A percentile compares a stretch with the other conserved stretches of the same genome.
Evolutionary conservation across 257 asterid species (phyloP).

Genomic region (Gentiana macrophylla): DNA sequence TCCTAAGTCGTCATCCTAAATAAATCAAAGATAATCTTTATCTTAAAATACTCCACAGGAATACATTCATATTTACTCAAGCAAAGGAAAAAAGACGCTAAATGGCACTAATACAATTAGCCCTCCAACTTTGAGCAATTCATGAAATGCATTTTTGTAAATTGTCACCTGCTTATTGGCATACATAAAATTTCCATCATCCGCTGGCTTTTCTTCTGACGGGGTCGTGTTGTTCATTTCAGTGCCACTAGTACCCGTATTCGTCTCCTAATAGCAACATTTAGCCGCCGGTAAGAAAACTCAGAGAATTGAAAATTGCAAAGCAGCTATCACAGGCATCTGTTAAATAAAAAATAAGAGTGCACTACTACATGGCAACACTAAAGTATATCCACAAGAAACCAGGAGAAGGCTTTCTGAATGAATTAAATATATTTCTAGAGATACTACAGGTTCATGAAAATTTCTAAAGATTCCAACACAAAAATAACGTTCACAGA

Average conservation of each 20-base stretch:
- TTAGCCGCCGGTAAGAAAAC: too few relatives aligned
- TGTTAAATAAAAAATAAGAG: not conserved
- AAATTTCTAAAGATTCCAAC: too few relatives aligned
- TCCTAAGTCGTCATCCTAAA: too few relatives aligned
- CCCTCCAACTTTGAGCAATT: constrained; percentile 6
- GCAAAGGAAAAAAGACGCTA: too few relatives aligned
- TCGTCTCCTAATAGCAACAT: constrained; percentile 41
- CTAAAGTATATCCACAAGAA: not conserved
- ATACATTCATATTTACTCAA: too few relatives aligned
- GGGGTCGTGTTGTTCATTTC: constrained; percentile 40
- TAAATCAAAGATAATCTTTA: too few relatives aligned
- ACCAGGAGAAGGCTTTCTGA: not conserved
- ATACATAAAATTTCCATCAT: constrained; percentile 58
- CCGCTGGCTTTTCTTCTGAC: constrained; percentile 54
- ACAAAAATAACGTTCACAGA: too few relatives aligned
- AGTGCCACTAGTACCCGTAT: constrained; percentile 40
- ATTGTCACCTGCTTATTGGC: constrained; percentile 76
- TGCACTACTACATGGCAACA: too few relatives aligned
- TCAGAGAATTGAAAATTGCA: not conserved
- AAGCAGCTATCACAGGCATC: not conserved
- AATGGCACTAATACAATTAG: constrained; percentile 1
- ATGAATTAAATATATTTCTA: not conserved
- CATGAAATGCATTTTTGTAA: constrained; percentile 15
- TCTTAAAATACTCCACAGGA: too few relatives aligned
- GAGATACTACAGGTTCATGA: not conserved